Evolutionary conservation across 805 yeast genomes (phyloP).

Genomic region (Candida manassasensis): DNA sequence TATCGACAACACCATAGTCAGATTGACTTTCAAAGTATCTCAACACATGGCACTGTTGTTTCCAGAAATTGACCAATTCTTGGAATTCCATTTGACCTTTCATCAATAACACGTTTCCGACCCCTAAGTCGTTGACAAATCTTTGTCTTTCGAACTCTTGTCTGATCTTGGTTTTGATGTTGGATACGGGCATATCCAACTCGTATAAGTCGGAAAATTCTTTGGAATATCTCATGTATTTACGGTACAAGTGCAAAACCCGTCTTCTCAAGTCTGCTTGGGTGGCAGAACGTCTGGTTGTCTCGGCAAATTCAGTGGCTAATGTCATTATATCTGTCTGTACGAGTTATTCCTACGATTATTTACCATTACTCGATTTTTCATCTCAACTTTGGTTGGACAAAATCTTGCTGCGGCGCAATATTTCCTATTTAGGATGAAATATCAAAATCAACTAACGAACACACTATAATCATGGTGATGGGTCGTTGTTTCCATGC

Average conservation of each 20-base stretch:
- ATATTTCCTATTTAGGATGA: not conserved
- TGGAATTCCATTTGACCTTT: slow-evolving; percentile 91
- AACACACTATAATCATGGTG: no score
- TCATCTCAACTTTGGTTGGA: slow-evolving; percentile 1
- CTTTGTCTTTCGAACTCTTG: slow-evolving; percentile 87
- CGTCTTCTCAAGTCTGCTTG: slow-evolving; percentile 58
- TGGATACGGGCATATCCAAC: slow-evolving; percentile 71
- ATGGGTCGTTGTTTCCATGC: no score
- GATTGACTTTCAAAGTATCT: slow-evolving; percentile 71
- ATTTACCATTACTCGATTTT: not conserved
- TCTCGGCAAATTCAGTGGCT: slow-evolving; percentile 81
- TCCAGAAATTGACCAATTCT: slow-evolving; percentile 85
- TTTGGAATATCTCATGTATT: slow-evolving; percentile 59
- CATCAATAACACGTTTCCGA: slow-evolving; percentile 64
- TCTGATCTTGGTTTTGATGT: slow-evolving; percentile 77
- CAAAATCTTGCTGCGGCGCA: not conserved
- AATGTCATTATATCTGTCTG: slow-evolving; percentile 43
- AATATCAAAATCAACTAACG: no score
- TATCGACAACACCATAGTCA: slow-evolving; percentile 48
- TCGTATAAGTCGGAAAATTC: slow-evolving; percentile 61
- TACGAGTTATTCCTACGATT: not conserved
- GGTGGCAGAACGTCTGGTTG: slow-evolving; percentile 63
- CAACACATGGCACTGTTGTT: slow-evolving; percentile 80
- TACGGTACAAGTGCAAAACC: slow-evolving; percentile 68
- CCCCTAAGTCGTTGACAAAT: slow-evolving; percentile 60